Percentiles rank a stretch among this genome's conserved stretches.
These are phyloP conservation scores for Podila clonocystis DNA, from an alignment of 192 early-diverging fungal genomes.

Conservation along the genomic window DNA sequence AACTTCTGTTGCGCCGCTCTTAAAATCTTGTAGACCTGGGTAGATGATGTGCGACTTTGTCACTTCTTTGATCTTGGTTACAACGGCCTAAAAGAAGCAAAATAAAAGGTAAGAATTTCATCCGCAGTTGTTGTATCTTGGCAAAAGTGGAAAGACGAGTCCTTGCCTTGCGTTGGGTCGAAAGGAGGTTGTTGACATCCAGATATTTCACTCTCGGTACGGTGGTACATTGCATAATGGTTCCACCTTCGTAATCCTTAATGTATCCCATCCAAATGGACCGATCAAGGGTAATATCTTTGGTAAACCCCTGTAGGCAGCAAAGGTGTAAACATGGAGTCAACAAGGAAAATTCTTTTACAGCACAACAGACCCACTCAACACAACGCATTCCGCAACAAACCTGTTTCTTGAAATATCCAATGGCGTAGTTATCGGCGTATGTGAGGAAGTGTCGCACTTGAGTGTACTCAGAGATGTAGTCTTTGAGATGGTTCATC, in stretches of 20 bases:
- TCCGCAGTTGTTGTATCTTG: neutral
- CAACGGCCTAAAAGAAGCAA: constrained; percentile 67
- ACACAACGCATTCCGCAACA: neutral
- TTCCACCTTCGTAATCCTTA: constrained; percentile 99
- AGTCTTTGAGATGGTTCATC: constrained; percentile 97
- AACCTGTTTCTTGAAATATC: constrained; percentile 98
- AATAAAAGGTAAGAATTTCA: neutral
- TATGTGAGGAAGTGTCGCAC: constrained; percentile 95
- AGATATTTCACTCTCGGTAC: constrained; percentile 91
- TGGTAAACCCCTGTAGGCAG: constrained; percentile 83
- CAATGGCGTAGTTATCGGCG: constrained; percentile 98
- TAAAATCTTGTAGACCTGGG: constrained; percentile 79
- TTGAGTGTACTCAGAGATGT: constrained; percentile 77
- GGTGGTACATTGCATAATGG: constrained; percentile 97
- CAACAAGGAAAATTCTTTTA: neutral
- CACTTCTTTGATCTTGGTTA: constrained; percentile 83
- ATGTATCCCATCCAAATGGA: constrained; percentile 97
- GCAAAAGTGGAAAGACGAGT: neutral
- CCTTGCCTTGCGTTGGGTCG: constrained; percentile 67
- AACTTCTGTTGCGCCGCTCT: constrained; percentile 65
- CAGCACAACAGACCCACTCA: neutral
- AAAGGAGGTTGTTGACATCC: constrained; percentile 74
- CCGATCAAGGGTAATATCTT: constrained; percentile 95
- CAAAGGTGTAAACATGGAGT: neutral
- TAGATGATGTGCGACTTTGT: constrained; percentile 82